Conservation (phyloP, 2,329 filamentous ascomycete species). For the Onygenales sp. region DNA sequence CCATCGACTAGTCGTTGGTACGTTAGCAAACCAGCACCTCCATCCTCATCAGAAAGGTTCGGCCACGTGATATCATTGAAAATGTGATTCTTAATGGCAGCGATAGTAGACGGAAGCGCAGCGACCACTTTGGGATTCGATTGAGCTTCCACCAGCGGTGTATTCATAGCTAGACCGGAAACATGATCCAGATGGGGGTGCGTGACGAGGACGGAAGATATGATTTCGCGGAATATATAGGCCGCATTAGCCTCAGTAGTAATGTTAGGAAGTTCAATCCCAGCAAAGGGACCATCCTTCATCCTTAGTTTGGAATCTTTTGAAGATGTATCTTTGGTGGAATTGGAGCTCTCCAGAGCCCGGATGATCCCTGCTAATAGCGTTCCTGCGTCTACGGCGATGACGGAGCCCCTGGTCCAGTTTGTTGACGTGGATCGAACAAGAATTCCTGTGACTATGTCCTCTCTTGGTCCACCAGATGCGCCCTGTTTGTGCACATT, state of each 20-base stretch:
- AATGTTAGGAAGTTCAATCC: constrained; percentile 58
- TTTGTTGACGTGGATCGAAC: constrained; percentile 69
- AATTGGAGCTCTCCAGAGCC: constrained; percentile 50
- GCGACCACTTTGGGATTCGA: constrained; percentile 74
- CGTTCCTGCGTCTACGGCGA: constrained; percentile 91
- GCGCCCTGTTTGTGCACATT: constrained; percentile 55
- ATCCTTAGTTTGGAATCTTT: constrained; percentile 20
- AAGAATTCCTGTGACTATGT: constrained; percentile 80
- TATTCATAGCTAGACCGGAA: constrained; percentile 85
- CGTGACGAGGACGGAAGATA: constrained; percentile 86
- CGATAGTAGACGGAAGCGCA: constrained; percentile 77
- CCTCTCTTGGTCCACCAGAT: constrained; percentile 81
- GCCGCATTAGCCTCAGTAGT: constrained; percentile 69
- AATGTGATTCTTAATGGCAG: constrained; percentile 84
- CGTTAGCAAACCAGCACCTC: constrained; percentile 82
- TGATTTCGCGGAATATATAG: constrained; percentile 65
- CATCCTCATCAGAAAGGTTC: constrained; percentile 91
- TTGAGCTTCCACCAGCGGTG: constrained; percentile 70
- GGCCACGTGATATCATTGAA: constrained; percentile 99
- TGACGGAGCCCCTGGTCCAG: constrained; percentile 72
- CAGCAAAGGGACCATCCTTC: constrained; percentile 65
- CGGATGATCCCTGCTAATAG: constrained; percentile 77
- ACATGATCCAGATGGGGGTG: constrained; percentile 97
- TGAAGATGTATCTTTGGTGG: constrained; percentile 7
- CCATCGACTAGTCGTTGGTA: constrained; percentile 84